Evolutionary conservation across 768 basidiomycete genomes (phyloP).

Genomic region (Pleurotus platypus): DNA sequence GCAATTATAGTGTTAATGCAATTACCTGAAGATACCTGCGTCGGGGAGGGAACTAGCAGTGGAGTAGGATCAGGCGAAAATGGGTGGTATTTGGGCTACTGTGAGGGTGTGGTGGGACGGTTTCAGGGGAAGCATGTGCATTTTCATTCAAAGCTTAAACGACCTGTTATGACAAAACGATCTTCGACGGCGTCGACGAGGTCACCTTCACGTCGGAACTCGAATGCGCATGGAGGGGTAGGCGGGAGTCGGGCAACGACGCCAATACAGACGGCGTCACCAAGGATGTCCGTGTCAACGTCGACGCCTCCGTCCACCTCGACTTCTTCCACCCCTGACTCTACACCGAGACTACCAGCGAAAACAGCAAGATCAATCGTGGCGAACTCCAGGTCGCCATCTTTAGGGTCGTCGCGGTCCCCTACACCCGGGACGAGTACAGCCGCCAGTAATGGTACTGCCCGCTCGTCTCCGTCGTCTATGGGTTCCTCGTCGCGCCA

Average conservation of each 20-base stretch:
- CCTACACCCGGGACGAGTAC: no score
- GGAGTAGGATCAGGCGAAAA: not conserved
- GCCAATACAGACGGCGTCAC: conserved; percentile 12
- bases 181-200: conserved; percentile 27
- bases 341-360: not conserved
- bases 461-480: no score
- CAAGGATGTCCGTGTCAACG: conserved; percentile 19
- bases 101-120: conserved; percentile 82
- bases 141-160: conserved; percentile 75
- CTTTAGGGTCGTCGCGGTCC: no score
- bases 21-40: conserved; percentile 33
- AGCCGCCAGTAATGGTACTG: no score
- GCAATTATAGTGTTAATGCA: conserved; percentile 79
- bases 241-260: conserved; percentile 3
- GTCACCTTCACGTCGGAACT: conserved; percentile 3
- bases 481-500: no score
- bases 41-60: no score
- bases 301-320: conserved; percentile 8
- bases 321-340: conserved; percentile 4
- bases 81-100: conserved; percentile 62
- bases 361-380: no score
- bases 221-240: not conserved
- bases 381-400: no score
- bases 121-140: conserved; percentile 63
- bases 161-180: conserved; percentile 74